Evolutionary conservation across 2,329 filamentous ascomycete species (phyloP).

Genomic region (Epichloe sylvatica): DNA sequence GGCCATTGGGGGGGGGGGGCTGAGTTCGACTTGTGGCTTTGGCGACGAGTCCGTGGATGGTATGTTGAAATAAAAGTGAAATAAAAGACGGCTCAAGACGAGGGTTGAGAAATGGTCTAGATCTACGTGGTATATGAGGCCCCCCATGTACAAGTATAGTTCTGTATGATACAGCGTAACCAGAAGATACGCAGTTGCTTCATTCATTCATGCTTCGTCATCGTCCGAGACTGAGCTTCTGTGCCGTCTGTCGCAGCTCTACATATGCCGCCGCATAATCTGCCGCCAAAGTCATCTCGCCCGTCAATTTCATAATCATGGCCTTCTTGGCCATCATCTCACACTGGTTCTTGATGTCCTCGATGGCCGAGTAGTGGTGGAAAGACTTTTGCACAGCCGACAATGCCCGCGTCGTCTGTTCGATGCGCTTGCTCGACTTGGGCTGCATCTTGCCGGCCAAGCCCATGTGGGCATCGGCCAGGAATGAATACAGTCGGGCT

Average conservation of each 20-base stretch:
- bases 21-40: neutral
- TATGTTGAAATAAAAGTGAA: too few relatives aligned
- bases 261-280: conserved; percentile 54
- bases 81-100: neutral
- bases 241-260: conserved; percentile 33
- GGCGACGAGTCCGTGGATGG: neutral
- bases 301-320: conserved; percentile 56
- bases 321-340: conserved; percentile 75
- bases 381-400: conserved; percentile 50
- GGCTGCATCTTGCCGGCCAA: conserved; percentile 43
- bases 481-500: conserved; percentile 52
- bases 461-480: conserved; percentile 70
- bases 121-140: neutral
- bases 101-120: neutral
- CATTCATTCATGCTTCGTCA: neutral
- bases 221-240: conserved; percentile 15
- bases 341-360: conserved; percentile 54
- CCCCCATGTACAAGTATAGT: neutral
- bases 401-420: conserved; percentile 44
- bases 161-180: neutral
- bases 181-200: neutral
- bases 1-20: neutral
- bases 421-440: conserved; percentile 32
- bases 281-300: conserved; percentile 49
- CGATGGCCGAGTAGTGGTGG: conserved; percentile 49